Conservation (phyloP, 1,139 yeast species). For the Debaryomyces fabryi region DNA sequence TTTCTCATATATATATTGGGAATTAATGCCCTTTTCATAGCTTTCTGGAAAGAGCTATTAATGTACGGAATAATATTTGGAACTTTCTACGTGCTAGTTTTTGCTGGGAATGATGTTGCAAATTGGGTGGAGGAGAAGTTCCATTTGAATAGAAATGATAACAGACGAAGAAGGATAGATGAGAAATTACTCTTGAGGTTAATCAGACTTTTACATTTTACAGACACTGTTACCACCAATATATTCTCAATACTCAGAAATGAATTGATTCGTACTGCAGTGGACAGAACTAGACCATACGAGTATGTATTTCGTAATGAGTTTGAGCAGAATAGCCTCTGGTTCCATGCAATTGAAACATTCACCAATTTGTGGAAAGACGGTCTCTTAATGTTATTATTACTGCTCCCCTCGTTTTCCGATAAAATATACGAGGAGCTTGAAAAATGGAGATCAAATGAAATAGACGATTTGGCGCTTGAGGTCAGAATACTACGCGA, state of each 20-base stretch:
- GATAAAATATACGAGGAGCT: slow-evolving; percentile 17
- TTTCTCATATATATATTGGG: slow-evolving; percentile 17
- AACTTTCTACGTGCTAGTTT: slow-evolving; percentile 16
- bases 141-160: not conserved
- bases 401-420: slow-evolving; percentile 26
- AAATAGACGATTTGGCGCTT: slow-evolving; percentile 21
- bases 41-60: slow-evolving; percentile 12
- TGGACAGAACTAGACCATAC: slow-evolving; percentile 28
- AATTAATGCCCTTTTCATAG: slow-evolving; percentile 13
- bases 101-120: slow-evolving; percentile 19
- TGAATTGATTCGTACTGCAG: slow-evolving; percentile 21
- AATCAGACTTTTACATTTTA: slow-evolving; percentile 12
- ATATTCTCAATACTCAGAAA: slow-evolving; percentile 11
- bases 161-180: slow-evolving; percentile 8
- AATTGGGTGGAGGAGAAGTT: slow-evolving; percentile 14
- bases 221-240: slow-evolving; percentile 12
- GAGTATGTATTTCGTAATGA: slow-evolving; percentile 22
- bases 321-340: slow-evolving; percentile 13
- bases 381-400: slow-evolving; percentile 20
- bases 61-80: slow-evolving; percentile 6
- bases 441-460: slow-evolving; percentile 23
- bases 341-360: slow-evolving; percentile 16
- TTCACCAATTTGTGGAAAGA: slow-evolving; percentile 25
- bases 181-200: slow-evolving; percentile 3
- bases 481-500: slow-evolving; percentile 3